These are phyloP conservation scores for Ambrosiella beaveri DNA, from an alignment of 2,329 filamentous ascomycete genomes.

Conservation along the genomic window DNA sequence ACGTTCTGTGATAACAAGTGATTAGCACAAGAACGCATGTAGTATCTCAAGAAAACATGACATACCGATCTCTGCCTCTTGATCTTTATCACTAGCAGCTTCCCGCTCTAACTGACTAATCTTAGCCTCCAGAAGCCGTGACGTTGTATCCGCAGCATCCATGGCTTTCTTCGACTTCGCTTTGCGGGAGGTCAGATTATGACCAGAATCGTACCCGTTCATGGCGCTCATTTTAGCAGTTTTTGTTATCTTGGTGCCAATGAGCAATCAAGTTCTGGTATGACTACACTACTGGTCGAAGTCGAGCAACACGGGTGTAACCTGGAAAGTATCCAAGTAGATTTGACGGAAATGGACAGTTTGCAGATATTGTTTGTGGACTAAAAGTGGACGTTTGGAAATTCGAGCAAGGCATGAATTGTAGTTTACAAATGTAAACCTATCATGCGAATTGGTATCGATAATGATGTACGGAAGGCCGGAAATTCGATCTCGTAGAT, in stretches of 20 bases:
- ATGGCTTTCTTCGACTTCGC: conserved; percentile 68
- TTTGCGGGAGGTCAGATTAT: conserved; percentile 28
- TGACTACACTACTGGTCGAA: too few species aligned
- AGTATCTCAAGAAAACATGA: neutral
- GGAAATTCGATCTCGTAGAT: too few species aligned
- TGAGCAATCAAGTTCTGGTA: too few species aligned
- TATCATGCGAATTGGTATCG: too few species aligned
- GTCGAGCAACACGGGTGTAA: too few species aligned
- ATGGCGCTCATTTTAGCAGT: conserved; percentile 3
- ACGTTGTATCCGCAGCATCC: conserved; percentile 69
- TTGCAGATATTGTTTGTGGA: too few species aligned
- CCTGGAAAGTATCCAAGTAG: too few species aligned
- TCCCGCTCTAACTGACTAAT: conserved; percentile 93
- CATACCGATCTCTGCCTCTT: conserved; percentile 88
- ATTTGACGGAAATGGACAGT: too few species aligned
- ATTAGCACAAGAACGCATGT: neutral
- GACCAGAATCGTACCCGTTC: conserved; percentile 2
- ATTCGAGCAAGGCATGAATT: too few species aligned
- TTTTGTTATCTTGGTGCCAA: neutral
- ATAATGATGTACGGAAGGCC: too few species aligned
- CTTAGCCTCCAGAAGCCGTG: conserved; percentile 77
- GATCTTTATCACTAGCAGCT: conserved; percentile 82
- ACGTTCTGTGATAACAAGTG: conserved; percentile 42
- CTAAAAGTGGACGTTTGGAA: too few species aligned
- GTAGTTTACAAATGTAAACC: too few species aligned